Base-by-base conservation (phyloP, 2,329 filamentous ascomycete genomes). In the Calonectria honghensis region DNA sequence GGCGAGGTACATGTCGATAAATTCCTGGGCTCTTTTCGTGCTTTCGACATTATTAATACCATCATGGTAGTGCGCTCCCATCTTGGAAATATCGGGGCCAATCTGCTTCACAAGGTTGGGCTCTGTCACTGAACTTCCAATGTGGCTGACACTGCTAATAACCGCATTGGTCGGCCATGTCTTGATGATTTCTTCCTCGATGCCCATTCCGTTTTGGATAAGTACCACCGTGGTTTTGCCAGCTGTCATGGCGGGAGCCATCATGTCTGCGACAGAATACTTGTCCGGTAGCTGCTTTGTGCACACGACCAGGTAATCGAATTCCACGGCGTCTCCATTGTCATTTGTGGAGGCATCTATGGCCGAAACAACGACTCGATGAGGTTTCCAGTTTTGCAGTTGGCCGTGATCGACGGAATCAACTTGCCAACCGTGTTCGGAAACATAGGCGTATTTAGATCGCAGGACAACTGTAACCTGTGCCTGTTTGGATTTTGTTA, bases 181-280 rank as follows among this genome's bases (percentile, higher is more conserved):
- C 35, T 59, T 59, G 54, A 59, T 59, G 54, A 59, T 31, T 37
- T 59, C 54, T 13, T 59, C n/a, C 54, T 59, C 54, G 6, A 59
- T 59, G 1, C 54, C 31, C 54, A 59, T 37, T 9, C 54, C 54
- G 31, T 54, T 54, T 32, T 54, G 51, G 27, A 54, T 54, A 1
- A 54, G 14, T 9, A 54, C 51, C 14, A 54, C 54, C 4, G 54
- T 59, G 24, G 54, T n/a, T 37, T 59, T 37, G 3, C 54, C 31
- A 35, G 18, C 32, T 37, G 54, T 37, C 20, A 59, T 18, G 6
- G 32, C 54, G 4, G 54, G 54, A 6, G 31, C 31, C 24, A 59
- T 59, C 31, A 59, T 59, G 18, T 59, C 54, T 59, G 54, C 32
- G 6, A 59, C 14, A 4, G 54, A 59, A 35, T n/a, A 59, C 16